These are phyloP conservation scores for Rhynchosporium graminicola DNA, from an alignment of 2,329 filamentous ascomycete species.

Conservation along the genomic window DNA sequence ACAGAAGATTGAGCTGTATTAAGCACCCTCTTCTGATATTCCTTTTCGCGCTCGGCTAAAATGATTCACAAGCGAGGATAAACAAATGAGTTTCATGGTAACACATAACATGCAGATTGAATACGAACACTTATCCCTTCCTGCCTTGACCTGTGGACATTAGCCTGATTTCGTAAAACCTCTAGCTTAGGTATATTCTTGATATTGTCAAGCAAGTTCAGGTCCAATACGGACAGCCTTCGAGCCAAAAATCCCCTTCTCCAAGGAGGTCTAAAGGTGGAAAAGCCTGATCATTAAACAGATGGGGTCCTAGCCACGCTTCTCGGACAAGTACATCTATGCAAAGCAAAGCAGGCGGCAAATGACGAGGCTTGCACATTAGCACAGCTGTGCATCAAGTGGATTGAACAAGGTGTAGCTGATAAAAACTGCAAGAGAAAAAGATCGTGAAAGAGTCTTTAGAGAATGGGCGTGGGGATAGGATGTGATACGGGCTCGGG, in stretches of 20 bases:
- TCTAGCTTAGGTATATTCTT: neutral
- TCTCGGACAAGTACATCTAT: too few species aligned
- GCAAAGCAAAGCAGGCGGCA: slow-evolving; percentile 4
- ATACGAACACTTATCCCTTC: neutral
- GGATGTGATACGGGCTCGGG: neutral
- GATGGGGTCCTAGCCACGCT: neutral
- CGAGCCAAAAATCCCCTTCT: too few species aligned
- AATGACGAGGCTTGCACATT: slow-evolving; percentile 6
- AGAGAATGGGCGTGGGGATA: neutral
- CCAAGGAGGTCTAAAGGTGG: too few species aligned
- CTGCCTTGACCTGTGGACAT: neutral
- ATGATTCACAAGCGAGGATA: neutral
- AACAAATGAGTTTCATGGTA: too few species aligned
- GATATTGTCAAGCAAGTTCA: too few species aligned
- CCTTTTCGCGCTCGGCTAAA: neutral
- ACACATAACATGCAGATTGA: neutral
- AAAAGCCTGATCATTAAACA: neutral
- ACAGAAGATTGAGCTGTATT: too few species aligned
- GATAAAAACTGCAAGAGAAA: slow-evolving; percentile 6
- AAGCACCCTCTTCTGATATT: too few species aligned
- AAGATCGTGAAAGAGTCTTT: slow-evolving; percentile 11
- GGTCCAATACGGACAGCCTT: too few species aligned
- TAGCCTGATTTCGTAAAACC: neutral
- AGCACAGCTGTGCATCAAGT: neutral
- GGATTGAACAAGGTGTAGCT: neutral